Base-by-base conservation (phyloP, 257 asterid genomes). In the Forsythia viridissima region DNA sequence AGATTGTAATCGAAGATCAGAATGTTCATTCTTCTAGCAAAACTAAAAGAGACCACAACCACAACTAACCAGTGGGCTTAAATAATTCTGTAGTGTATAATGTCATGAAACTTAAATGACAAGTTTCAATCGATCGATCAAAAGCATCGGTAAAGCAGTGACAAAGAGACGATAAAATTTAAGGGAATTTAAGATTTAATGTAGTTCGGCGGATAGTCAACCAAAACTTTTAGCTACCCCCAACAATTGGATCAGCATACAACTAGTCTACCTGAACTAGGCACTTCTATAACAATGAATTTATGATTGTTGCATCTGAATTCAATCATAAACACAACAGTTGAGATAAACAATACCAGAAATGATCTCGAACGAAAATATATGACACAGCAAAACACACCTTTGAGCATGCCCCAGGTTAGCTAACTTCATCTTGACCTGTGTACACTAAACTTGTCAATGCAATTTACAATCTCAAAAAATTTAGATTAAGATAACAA, bases 341-440 rank as follows among this genome's bases (percentile, higher is more conserved):
- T 66, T 7, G 36, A 61, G 34, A 16, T n/a, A 34, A 55, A n/a
- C 63, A 48, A 67, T 13, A 41, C 21, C 63, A 75, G 44, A 71
- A 70, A 34, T 1, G 30, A 44, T 40, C 16, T 8, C 18, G 68
- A 6, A 72, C 8, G 9, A 66, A 57, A 74, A 36, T 37, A 48
- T 5, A 34, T 1, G 8, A 36, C 42, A 71, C 34, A 15, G 74
- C 43, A 48, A 46, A 73, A 76, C 85, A 68, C 79, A 94, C 98
- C 95, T 92, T 81, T 92, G 97, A 80, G 96, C 94, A 83, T 91
- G 98, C 61, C 99, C 97, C 84, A 91, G 41, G 79, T 83, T 92
- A 79, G 85, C 79, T 51, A 96, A 88, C 92, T 96, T 96, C 95
- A 88, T 89, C 89, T 89, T 96, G 83, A 96, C 91, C 99, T 93